Conservation (phyloP, 805 yeast species). For the Starmerella apis region DNA sequence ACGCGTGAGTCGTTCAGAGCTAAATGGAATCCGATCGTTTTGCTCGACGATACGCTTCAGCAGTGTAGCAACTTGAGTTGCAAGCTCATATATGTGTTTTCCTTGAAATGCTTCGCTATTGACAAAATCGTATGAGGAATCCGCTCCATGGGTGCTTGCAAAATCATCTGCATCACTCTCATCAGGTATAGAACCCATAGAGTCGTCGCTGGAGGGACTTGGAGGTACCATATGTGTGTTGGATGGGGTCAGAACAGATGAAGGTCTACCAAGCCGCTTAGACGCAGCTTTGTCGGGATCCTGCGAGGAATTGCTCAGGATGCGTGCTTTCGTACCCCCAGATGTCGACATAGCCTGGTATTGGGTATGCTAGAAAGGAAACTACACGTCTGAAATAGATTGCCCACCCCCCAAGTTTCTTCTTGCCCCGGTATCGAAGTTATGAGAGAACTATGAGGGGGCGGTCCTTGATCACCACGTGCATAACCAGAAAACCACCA, state of each 20-base stretch:
- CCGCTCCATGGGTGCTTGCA: background rate
- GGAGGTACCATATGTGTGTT: slow-evolving; percentile 11
- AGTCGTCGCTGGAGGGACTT: slow-evolving; percentile 16
- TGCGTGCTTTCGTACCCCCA: background rate
- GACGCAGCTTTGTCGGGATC: background rate
- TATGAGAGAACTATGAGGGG: background rate
- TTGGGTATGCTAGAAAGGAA: background rate
- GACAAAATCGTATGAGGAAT: background rate
- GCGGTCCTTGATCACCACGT: slow-evolving; percentile 1
- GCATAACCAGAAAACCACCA: background rate
- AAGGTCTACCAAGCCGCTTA: background rate
- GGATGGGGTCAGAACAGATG: background rate
- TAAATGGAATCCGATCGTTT: slow-evolving; percentile 49
- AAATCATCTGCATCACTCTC: background rate
- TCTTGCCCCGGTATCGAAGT: background rate
- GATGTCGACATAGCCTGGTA: background rate
- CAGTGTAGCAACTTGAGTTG: slow-evolving; percentile 68
- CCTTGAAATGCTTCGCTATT: slow-evolving; percentile 38
- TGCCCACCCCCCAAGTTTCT: slow-evolving; percentile 1
- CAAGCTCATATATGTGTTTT: slow-evolving; percentile 61
- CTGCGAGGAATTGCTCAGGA: slow-evolving; percentile 6
- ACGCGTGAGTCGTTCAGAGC: slow-evolving; percentile 49
- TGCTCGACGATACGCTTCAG: slow-evolving; percentile 59
- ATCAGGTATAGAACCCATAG: slow-evolving; percentile 8
- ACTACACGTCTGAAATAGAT: background rate